phyloP scores from a whole-genome alignment of 169 alveolate species.

The Plasmodium berghei region DNA sequence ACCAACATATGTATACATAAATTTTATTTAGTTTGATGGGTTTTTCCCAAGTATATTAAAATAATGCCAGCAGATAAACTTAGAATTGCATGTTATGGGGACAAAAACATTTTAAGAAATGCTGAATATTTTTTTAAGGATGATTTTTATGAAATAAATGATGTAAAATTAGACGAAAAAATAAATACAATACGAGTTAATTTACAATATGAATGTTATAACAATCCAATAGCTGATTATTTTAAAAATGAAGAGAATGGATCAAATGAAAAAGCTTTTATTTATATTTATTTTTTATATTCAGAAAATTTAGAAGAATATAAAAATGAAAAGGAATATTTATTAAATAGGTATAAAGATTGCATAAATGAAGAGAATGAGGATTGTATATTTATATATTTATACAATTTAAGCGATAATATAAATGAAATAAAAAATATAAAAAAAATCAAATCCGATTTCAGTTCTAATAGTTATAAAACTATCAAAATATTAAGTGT shows the following conservation, averaged over 20 bases:
- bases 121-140: conserved; percentile 53
- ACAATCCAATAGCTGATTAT: conserved; percentile 62
- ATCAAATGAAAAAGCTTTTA: conserved; percentile 30
- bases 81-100: conserved; percentile 56
- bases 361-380: conserved; percentile 46
- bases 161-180: conserved; percentile 63
- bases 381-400: conserved; percentile 50
- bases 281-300: conserved; percentile 58
- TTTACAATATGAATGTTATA: conserved; percentile 35
- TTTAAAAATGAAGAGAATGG: conserved; percentile 53
- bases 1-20: too few species aligned
- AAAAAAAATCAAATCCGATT: conserved; percentile 58
- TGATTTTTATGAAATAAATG: conserved; percentile 51
- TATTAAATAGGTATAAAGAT: conserved; percentile 44
- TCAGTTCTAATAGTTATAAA: conserved; percentile 59
- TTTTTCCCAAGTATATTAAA: too few species aligned
- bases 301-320: conserved; percentile 45
- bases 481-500: conserved; percentile 61
- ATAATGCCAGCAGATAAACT: conserved; percentile 43
- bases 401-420: conserved; percentile 53
- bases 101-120: conserved; percentile 34
- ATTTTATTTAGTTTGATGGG: too few species aligned
- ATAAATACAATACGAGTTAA: conserved; percentile 28
- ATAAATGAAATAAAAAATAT: conserved; percentile 65
- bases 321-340: conserved; percentile 54